A percentile compares a stretch with the other conserved stretches of the same genome.
Conservation (phyloP, 192 early-diverging fungal genomes). For the Dimargaris cristalligena region DNA sequence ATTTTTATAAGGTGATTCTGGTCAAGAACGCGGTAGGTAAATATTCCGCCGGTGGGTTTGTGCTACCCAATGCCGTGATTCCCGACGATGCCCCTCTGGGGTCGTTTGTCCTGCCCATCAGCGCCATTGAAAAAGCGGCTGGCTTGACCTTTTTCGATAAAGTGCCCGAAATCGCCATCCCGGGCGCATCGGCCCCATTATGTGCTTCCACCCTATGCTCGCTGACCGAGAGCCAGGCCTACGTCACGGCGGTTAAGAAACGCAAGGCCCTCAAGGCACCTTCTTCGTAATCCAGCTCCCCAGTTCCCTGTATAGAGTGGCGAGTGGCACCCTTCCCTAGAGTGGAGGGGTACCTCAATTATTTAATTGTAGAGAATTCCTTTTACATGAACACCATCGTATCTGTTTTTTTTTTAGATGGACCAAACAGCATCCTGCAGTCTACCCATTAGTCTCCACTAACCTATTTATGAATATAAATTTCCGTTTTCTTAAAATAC, state of each 20-base stretch:
- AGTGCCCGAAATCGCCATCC: conserved; percentile 23
- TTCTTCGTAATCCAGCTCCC: too few relatives aligned
- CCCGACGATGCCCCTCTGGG: conserved; percentile 41
- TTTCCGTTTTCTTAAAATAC: too few relatives aligned
- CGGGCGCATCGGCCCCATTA: conserved; percentile 18
- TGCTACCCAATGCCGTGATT: conserved; percentile 68
- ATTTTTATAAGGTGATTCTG: conserved; percentile 84
- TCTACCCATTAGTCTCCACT: too few relatives aligned
- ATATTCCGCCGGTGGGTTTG: conserved; percentile 50
- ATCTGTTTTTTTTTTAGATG: too few relatives aligned
- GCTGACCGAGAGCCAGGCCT: conserved; percentile 16
- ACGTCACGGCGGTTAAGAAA: conserved; percentile 1
- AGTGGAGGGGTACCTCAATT: too few relatives aligned
- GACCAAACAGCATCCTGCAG: too few relatives aligned
- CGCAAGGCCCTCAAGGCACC: conserved; percentile 4
- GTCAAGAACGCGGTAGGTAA: conserved; percentile 31
- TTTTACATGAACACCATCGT: too few relatives aligned
- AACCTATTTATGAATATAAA: too few relatives aligned
- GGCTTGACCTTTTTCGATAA: conserved; percentile 55
- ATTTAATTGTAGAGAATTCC: too few relatives aligned
- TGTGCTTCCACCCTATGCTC: conserved; percentile 25
- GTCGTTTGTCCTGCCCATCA: conserved; percentile 52
- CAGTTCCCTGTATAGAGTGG: too few relatives aligned
- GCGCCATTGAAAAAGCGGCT: conserved; percentile 49
- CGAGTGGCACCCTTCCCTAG: too few relatives aligned